Evolutionary conservation across 306 rosid species (phyloP), one percentile per base, ranked within the genome.

Genomic region (Sindora glabra): DNA sequence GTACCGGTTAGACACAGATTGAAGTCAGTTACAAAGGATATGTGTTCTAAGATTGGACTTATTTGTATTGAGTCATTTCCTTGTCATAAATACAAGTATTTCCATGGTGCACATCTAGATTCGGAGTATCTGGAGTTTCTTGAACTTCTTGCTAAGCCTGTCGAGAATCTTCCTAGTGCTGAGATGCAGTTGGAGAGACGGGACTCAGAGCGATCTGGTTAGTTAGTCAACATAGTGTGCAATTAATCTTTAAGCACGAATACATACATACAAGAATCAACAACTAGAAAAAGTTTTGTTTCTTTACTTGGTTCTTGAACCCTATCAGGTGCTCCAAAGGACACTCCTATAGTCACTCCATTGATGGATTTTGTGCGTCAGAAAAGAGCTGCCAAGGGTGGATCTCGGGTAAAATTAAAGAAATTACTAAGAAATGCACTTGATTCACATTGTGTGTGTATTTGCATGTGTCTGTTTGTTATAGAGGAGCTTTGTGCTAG

Each of bases 361-460:
- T 69, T 86, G 51, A 86, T 86, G 95, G 95, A 86, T 71, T 86
- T 83, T 47, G 83, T 86, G 64, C 95, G 90, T 63, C 90, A 86
- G 70, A 83, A 74, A 74, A 83, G 95, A 69, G 87, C 90, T 65
- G 67, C 87, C 57, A 86, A 78, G 79, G 87, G 69, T 40, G 76
- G 95, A 65, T 68, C 82, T 29, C 78, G 80, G 86, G 95, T 86
- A 78, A 41, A 18, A 56, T 51, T 46, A 25, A n/a, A n/a, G n/a
- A 18, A 49, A 11, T 59, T 32, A 23, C 17, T 16, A 58, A 34
- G 24, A 33, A 33, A 22, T 40, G 25, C 49, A 50, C 26, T 67
- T 40, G 51, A 10, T 34, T 50, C 36, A 19, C 59, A 46, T 48
- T 13, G 23, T 66, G 46, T 36, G 14, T 17, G 10, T 13, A 6